Percentiles rank a stretch among this genome's conserved stretches.
phyloP scores from a whole-genome alignment of 1,139 yeast genomes.

The Kazachstania sp. region DNA sequence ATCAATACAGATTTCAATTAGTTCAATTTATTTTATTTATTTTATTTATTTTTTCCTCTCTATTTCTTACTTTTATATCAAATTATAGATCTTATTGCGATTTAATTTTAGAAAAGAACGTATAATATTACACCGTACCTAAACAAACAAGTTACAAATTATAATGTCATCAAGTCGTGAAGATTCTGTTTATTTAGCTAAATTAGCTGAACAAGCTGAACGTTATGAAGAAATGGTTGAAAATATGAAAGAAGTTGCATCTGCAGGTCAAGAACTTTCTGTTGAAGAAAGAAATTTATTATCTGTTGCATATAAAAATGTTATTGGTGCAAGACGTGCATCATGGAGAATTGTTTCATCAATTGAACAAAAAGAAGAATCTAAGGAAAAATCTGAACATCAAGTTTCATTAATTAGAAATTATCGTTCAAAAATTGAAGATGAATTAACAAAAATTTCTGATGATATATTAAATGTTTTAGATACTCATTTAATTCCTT shows the following conservation, averaged over 20 bases:
- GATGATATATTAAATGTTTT: slow-evolving; percentile 86
- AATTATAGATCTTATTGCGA: too few species aligned
- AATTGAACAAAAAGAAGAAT: slow-evolving; percentile 96
- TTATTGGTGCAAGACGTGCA: slow-evolving; percentile 98
- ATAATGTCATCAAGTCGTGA: slow-evolving; percentile 85
- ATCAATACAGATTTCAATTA: too few species aligned
- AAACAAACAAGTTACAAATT: background rate
- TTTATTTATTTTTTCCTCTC: too few species aligned
- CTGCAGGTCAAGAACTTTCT: slow-evolving; percentile 88
- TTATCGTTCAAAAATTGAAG: slow-evolving; percentile 90
- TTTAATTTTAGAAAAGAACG: too few species aligned
- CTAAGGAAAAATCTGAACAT: slow-evolving; percentile 64
- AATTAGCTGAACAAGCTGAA: slow-evolving; percentile 99
- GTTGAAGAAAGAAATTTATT: slow-evolving; percentile 97
- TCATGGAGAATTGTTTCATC: slow-evolving; percentile 98
- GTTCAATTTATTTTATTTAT: too few species aligned
- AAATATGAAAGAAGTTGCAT: slow-evolving; percentile 95
- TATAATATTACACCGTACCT: too few species aligned
- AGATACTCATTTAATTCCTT: slow-evolving; percentile 82
- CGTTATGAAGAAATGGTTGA: slow-evolving; percentile 99
- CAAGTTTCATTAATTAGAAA: slow-evolving; percentile 88
- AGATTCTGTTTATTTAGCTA: slow-evolving; percentile 97
- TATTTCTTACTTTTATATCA: too few species aligned
- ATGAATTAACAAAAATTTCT: slow-evolving; percentile 87
- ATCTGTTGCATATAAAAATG: slow-evolving; percentile 96